Conservation (phyloP, 2,329 filamentous ascomycete genomes). For the Ascochyta lentis region DNA sequence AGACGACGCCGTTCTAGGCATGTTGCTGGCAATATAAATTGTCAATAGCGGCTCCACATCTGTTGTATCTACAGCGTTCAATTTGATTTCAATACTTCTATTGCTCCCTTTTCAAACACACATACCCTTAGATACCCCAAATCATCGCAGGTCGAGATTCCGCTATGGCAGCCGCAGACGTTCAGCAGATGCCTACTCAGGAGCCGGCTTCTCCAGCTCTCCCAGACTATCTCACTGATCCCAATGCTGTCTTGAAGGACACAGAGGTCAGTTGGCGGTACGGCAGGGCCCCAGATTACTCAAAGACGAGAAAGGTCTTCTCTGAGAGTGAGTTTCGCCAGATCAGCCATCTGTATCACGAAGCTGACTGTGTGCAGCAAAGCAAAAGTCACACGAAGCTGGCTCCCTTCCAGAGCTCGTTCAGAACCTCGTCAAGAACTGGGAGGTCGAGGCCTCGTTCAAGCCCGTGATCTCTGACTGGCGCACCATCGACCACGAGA, state of each 20-base stretch:
- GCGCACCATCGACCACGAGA: slow-evolving; percentile 67
- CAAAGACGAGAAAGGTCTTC: slow-evolving; percentile 66
- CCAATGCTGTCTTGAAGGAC: slow-evolving; percentile 65
- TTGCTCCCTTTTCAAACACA: not conserved
- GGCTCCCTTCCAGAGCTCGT: slow-evolving; percentile 66
- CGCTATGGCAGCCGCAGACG: slow-evolving; percentile 38
- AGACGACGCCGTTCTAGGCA: slow-evolving; percentile 5
- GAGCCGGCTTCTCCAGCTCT: slow-evolving; percentile 49
- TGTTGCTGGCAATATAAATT: slow-evolving; percentile 3
- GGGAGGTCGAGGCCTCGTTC: slow-evolving; percentile 75
- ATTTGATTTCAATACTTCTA: not conserved
- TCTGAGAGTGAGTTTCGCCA: slow-evolving; percentile 58
- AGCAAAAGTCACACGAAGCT: slow-evolving; percentile 61
- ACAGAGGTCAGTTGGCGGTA: slow-evolving; percentile 65
- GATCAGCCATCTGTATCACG: not conserved
- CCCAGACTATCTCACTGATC: slow-evolving; percentile 66
- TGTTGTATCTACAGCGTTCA: not conserved
- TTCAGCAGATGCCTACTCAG: slow-evolving; percentile 29
- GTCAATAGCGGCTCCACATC: not conserved
- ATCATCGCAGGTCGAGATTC: slow-evolving; percentile 6
- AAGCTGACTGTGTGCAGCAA: slow-evolving; percentile 54
- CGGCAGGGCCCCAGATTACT: slow-evolving; percentile 67
- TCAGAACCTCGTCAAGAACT: slow-evolving; percentile 75
- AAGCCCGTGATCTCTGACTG: slow-evolving; percentile 67
- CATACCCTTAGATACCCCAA: not conserved